phyloP scores from a whole-genome alignment of 495 filamentous ascomycete species.

The Hypoxylon subgilvum region DNA sequence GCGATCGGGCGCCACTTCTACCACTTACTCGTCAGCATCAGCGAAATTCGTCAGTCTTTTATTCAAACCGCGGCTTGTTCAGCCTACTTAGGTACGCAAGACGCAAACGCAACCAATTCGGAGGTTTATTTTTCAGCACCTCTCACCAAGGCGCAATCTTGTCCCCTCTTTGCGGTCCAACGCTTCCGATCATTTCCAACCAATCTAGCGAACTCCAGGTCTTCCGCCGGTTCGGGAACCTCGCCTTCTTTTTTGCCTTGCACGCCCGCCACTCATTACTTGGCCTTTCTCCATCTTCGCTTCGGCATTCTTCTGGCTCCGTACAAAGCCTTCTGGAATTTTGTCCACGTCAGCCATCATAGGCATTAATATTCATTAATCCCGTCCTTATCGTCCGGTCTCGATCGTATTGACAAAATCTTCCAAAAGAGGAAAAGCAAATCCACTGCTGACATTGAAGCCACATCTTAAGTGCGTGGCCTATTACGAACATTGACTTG shows the following conservation, averaged over 20 bases:
- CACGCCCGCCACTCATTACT: constrained; percentile 23
- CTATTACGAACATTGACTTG: neutral
- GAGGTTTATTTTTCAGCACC: constrained; percentile 19
- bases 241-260: constrained; percentile 23
- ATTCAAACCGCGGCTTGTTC: no score
- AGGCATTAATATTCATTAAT: constrained; percentile 23
- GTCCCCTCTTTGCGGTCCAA: constrained; percentile 1
- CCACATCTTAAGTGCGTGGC: constrained; percentile 28
- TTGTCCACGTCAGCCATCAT: constrained; percentile 26
- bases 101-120: constrained; percentile 19
- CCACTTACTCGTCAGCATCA: constrained; percentile 30
- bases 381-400: neutral
- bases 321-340: constrained; percentile 19
- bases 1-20: constrained; percentile 29
- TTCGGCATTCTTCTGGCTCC: constrained; percentile 21
- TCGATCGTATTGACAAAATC: no score
- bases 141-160: constrained; percentile 27
- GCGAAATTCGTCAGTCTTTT: constrained; percentile 36
- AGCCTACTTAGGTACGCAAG: constrained; percentile 22
- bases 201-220: constrained; percentile 35
- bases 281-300: constrained; percentile 6
- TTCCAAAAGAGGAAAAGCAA: constrained; percentile 22
- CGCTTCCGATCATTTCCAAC: constrained; percentile 22
- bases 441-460: constrained; percentile 21
- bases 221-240: constrained; percentile 40